Base-by-base conservation (phyloP, 192 early-diverging fungal genomes). In the Backusella psychrophila region DNA sequence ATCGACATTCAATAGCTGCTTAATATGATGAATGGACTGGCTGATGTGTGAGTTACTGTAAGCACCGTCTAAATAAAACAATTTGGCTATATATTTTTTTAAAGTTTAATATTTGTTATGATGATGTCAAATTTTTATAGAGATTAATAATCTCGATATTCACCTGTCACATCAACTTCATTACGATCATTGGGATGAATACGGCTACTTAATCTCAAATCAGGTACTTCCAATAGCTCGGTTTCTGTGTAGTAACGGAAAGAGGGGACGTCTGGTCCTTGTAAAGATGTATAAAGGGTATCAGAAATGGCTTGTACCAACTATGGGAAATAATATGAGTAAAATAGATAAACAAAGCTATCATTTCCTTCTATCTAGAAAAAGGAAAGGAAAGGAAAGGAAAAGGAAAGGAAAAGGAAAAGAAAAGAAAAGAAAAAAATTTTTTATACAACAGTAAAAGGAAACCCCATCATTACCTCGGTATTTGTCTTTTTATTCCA, bases 261-360 rank as follows among this genome's bases (percentile, higher is more conserved):
- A 4, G 80, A 85, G 26, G 82, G 79, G n/a, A 71, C 36, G 65
- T 72, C 70, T 17, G 78, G 74, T 35, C 70, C 65, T 9, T 79
- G 41, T 29, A 88, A 36, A 21, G 83, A 84, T 17, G 79, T 82
- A 19, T 78, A 67, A 23, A 88, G 68, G 34, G 87, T 86, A 65
- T 86, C 85, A 39, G 86, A 74, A 21, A 88, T 73, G 31, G 85
- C 87, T 19, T 80, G 69, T 36, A 88, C 74, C 15, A 88, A 76
- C 87, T 88, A 85, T 31, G 14, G 14, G 12, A 8, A 42, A 4
- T n/a, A 15, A 26, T 56, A 53, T 15, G 53, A 56, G 19, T 56
- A 41, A 33, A 33, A 33, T 33, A 33, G 33, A 33, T 33, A 33
- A 33, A 33, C 3, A 33, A 33, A 33, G 33, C 33, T 35, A 46